These are phyloP conservation scores for Ophiostoma sp. DNA, from an alignment of 2,329 filamentous ascomycete species.

Conservation along the genomic window DNA sequence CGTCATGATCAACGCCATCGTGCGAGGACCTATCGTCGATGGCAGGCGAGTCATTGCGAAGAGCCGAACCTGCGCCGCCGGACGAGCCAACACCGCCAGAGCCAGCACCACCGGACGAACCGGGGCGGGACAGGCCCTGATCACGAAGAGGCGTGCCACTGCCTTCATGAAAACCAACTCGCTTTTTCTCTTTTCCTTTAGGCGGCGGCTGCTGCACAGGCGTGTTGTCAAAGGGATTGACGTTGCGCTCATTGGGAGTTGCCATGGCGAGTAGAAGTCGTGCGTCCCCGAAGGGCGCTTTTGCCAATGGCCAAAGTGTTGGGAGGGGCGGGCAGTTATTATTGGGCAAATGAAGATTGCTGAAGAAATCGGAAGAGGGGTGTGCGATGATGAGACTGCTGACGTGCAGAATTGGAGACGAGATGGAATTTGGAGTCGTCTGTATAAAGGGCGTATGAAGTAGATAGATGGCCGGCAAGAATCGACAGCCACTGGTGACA, in stretches of 20 bases:
- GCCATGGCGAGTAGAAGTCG: constrained; percentile 21
- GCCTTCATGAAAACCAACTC: constrained; percentile 27
- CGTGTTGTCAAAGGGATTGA: constrained; percentile 13
- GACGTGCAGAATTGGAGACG: constrained; percentile 10
- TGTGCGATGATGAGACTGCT: not conserved
- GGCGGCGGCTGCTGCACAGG: constrained; percentile 15
- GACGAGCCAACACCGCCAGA: not conserved
- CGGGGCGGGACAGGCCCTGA: constrained; percentile 1
- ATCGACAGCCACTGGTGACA: not conserved
- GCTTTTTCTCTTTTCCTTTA: constrained; percentile 29
- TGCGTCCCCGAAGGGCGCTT: constrained; percentile 13
- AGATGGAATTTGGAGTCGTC: constrained; percentile 7
- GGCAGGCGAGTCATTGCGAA: constrained; percentile 10
- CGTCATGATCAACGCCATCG: constrained; percentile 27
- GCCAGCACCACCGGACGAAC: not conserved
- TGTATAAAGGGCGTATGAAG: not conserved
- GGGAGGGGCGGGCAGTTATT: not conserved
- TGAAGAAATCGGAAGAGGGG: not conserved
- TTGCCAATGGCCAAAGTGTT: not conserved
- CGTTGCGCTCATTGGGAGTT: constrained; percentile 16
- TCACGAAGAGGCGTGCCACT: not conserved
- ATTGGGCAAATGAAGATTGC: not conserved
- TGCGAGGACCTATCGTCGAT: constrained; percentile 14
- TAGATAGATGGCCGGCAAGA: not conserved
- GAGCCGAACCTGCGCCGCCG: not conserved